These are phyloP conservation scores for Hypoxylon fragiforme DNA, from an alignment of 495 filamentous ascomycete genomes.

Conservation along the genomic window DNA sequence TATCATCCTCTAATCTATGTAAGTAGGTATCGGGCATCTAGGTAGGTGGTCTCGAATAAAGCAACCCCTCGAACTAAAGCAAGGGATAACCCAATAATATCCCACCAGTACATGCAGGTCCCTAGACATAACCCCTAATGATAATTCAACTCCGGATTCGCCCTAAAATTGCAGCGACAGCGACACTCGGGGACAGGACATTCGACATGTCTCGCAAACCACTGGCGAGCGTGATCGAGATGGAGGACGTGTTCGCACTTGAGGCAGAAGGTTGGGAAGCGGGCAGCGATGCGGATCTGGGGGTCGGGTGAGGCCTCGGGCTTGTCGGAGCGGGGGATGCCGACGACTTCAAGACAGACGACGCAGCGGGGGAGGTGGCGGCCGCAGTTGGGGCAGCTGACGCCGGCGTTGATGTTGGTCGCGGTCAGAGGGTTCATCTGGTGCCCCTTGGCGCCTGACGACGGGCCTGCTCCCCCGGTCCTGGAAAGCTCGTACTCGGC, in stretches of 20 bases:
- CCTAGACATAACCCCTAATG: slow-evolving; percentile 12
- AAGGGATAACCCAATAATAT: neutral
- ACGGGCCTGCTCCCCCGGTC: slow-evolving; percentile 22
- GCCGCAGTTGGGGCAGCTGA: slow-evolving; percentile 82
- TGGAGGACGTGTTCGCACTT: slow-evolving; percentile 90
- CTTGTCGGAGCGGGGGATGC: slow-evolving; percentile 70
- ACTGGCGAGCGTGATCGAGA: slow-evolving; percentile 81
- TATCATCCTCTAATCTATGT: too few species aligned
- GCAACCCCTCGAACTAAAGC: too few species aligned
- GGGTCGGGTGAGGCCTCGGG: slow-evolving; percentile 58
- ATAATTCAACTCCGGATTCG: slow-evolving; percentile 54
- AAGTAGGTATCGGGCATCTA: too few species aligned
- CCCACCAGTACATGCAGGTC: too few species aligned
- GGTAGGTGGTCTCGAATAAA: too few species aligned
- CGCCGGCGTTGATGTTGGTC: slow-evolving; percentile 54
- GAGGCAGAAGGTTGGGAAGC: slow-evolving; percentile 78
- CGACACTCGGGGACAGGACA: slow-evolving; percentile 89
- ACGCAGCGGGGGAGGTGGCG: slow-evolving; percentile 87
- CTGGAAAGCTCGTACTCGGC: slow-evolving; percentile 49
- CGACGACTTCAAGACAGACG: slow-evolving; percentile 83
- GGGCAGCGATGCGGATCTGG: slow-evolving; percentile 49
- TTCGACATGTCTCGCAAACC: slow-evolving; percentile 79
- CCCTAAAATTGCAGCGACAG: slow-evolving; percentile 71
- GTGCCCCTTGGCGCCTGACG: slow-evolving; percentile 19
- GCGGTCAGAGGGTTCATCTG: slow-evolving; percentile 46